Conservation (phyloP, 805 yeast genomes). For the Saturnispora quitensis region DNA sequence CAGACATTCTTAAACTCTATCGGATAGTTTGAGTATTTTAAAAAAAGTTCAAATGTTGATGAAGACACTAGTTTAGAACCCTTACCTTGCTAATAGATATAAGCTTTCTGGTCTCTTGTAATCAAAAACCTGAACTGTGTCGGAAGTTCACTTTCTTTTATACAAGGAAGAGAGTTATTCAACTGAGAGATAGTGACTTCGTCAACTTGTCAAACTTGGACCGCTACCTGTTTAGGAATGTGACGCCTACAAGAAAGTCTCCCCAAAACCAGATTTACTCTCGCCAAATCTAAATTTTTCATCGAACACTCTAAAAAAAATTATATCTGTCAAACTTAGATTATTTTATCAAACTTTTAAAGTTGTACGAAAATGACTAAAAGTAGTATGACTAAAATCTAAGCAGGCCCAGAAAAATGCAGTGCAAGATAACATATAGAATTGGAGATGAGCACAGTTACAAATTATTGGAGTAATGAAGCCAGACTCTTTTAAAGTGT, state of each 20-base stretch:
- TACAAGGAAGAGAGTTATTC: background rate
- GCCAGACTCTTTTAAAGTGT: background rate
- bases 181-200: background rate
- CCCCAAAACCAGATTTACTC: background rate
- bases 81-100: background rate
- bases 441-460: too few species aligned
- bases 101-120: background rate
- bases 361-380: background rate
- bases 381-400: background rate
- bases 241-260: background rate
- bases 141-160: background rate
- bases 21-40: background rate
- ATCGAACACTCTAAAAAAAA: background rate
- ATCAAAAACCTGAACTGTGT: background rate
- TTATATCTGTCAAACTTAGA: background rate
- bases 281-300: background rate
- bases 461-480: background rate
- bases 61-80: background rate
- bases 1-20: background rate
- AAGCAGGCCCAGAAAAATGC: background rate
- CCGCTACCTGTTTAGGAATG: background rate
- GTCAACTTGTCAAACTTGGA: constrained; percentile 1
- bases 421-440: too few species aligned
- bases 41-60: background rate
- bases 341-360: background rate